Evolutionary conservation across 495 filamentous ascomycete genomes (phyloP).

Genomic region (Talaromyces proteolyticus): DNA sequence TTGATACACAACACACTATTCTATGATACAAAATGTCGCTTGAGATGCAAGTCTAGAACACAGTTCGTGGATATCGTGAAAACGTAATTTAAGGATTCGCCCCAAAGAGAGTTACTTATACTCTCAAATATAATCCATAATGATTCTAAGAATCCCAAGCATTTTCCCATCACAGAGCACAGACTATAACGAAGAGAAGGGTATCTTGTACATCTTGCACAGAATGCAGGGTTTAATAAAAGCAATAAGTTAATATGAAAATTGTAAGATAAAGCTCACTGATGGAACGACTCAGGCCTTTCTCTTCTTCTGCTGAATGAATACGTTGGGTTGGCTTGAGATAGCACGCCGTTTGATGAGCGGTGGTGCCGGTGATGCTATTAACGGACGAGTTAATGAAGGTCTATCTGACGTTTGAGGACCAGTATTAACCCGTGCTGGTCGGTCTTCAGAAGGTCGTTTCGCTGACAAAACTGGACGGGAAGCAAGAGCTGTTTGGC

Average conservation of each 20-base stretch:
- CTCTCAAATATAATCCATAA: background rate
- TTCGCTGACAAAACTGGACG: conserved; percentile 1
- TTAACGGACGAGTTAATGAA: background rate
- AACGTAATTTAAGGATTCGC: too few relatives aligned
- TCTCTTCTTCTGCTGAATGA: conserved; percentile 35
- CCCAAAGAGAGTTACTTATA: background rate
- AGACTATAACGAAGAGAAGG: background rate
- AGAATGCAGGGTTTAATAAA: background rate
- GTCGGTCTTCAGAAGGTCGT: background rate
- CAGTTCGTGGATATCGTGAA: background rate
- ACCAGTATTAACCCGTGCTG: background rate
- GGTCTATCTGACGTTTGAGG: background rate
- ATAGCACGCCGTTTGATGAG: conserved; percentile 25
- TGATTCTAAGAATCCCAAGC: too few relatives aligned
- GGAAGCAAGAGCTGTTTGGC: background rate
- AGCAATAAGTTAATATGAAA: conserved; percentile 14
- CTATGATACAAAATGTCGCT: background rate
- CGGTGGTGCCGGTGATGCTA: conserved; percentile 3
- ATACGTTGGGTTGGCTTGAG: conserved; percentile 19
- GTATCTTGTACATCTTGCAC: background rate
- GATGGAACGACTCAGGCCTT: conserved; percentile 2
- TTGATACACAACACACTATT: background rate
- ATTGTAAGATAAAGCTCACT: too few relatives aligned
- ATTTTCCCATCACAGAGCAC: too few relatives aligned
- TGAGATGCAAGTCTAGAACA: background rate